Conservation (phyloP, 805 yeast genomes). For the Candida nitratophila region DNA sequence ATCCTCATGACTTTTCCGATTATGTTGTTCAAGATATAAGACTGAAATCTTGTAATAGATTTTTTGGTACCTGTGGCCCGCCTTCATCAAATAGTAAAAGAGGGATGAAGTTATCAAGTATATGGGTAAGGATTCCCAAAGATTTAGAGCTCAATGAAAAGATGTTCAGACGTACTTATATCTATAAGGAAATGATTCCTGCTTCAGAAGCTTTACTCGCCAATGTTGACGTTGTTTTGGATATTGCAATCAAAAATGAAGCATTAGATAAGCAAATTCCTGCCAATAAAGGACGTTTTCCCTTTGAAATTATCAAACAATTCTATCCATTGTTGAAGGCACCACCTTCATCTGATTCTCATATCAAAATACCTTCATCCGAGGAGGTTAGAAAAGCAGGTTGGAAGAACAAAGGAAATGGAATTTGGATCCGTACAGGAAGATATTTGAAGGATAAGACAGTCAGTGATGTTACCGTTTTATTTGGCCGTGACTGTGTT, state of each 20-base stretch:
- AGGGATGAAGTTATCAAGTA: background rate
- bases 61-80: background rate
- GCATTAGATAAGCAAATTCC: constrained; percentile 6
- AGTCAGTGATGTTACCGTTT: constrained; percentile 54
- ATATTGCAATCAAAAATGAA: constrained; percentile 9
- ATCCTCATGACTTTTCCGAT: background rate
- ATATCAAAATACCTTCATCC: constrained; percentile 6
- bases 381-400: constrained; percentile 30
- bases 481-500: constrained; percentile 66
- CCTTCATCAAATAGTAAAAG: background rate
- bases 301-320: constrained; percentile 4
- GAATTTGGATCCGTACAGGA: constrained; percentile 58
- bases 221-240: constrained; percentile 3
- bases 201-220: constrained; percentile 3
- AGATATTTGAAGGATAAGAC: constrained; percentile 26
- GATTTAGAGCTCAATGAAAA: constrained; percentile 11
- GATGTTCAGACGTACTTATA: constrained; percentile 7
- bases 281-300: constrained; percentile 2
- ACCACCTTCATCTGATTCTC: background rate
- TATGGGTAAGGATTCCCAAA: constrained; percentile 15
- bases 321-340: background rate
- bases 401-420: constrained; percentile 41
- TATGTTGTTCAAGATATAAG: background rate
- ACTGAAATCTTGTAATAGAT: background rate
- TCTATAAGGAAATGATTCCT: constrained; percentile 10